A percentile compares a stretch with the other conserved stretches of the same genome.
phyloP scores from a whole-genome alignment of 108 stramenopile genomes.

The Nitzschia sp. region DNA sequence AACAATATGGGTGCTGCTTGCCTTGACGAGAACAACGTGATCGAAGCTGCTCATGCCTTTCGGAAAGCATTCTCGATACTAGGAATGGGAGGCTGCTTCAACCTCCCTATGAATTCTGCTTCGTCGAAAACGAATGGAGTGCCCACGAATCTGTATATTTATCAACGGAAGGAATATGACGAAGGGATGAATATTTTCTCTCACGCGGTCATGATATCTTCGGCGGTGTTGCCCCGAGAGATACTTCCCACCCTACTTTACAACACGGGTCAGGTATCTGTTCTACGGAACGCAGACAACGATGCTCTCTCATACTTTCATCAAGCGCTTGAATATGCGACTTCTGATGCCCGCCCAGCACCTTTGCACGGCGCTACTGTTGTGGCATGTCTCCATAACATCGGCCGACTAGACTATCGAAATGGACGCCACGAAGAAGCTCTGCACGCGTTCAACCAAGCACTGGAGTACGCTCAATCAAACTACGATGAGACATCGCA shows the following conservation, averaged over 20 bases:
- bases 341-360: neutral
- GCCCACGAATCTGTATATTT: slow-evolving; percentile 30
- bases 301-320: slow-evolving; percentile 32
- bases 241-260: slow-evolving; percentile 37
- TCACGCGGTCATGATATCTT: slow-evolving; percentile 33
- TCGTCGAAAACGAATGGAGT: slow-evolving; percentile 12
- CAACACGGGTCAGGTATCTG: slow-evolving; percentile 49
- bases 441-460: slow-evolving; percentile 25
- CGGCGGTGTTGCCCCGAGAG: neutral
- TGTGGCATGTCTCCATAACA: slow-evolving; percentile 46
- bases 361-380: neutral
- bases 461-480: slow-evolving; percentile 17
- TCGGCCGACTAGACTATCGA: slow-evolving; percentile 47
- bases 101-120: neutral
- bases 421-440: slow-evolving; percentile 27
- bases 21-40: neutral
- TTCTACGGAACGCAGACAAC: slow-evolving; percentile 19
- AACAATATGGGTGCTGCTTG: slow-evolving; percentile 23
- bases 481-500: slow-evolving; percentile 19
- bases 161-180: slow-evolving; percentile 59
- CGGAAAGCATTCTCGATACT: neutral
- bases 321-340: slow-evolving; percentile 12
- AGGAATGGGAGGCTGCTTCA: neutral
- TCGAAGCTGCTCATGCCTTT: slow-evolving; percentile 17
- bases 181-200: slow-evolving; percentile 57